Base-by-base conservation (phyloP, 805 yeast species). In the Wickerhamomyces xylosicus region DNA sequence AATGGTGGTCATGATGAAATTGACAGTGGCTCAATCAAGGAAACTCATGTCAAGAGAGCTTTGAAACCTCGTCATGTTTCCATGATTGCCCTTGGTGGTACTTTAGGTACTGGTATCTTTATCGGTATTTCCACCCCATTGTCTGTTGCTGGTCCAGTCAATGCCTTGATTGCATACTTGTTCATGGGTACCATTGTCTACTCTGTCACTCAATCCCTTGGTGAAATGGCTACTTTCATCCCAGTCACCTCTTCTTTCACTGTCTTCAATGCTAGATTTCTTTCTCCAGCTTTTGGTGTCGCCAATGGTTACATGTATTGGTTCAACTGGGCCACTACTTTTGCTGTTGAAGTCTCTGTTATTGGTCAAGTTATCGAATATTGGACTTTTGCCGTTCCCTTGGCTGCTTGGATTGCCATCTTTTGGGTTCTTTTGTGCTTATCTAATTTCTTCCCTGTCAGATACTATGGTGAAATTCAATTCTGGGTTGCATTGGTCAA, bases 181-280 rank as follows among this genome's bases (percentile, higher is more conserved):
- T 78, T 79, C 58, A 77, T 80, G 68, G 85, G 84, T 32, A 58
- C 79, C 3, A 57, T 82, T 37, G 84, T 78, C 1, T 78, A 67
- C 47, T 67, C 72, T 11, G 81, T 82, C 36, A 75, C 84, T 19
- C 87, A 80, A 54, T 71, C 82, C 2, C 61, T 82, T 39, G 89
- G 87, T 51, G 90, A 82, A 58, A 79, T 82, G 89, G 86, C 87
- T 37, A 80, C 87, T 15, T 78, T 72, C 48, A 76, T 81, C 16
- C 89, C 89, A 6, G 72, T 78, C 34, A 63, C 79, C 3, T 66
- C 77, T 0, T 77, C 85, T 0, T 79, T 80, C 60, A 72, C 83
- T 22, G 83, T 77, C 34, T 81, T 80, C 56, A 72, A 78, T 29
- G 66, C 81, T 6, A 64, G 82, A 47, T 82, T 79, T 64, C 57